Evolutionary conservation across 2,329 filamentous ascomycete species (phyloP).

Genomic region (Tolypocladium guangdongense): DNA sequence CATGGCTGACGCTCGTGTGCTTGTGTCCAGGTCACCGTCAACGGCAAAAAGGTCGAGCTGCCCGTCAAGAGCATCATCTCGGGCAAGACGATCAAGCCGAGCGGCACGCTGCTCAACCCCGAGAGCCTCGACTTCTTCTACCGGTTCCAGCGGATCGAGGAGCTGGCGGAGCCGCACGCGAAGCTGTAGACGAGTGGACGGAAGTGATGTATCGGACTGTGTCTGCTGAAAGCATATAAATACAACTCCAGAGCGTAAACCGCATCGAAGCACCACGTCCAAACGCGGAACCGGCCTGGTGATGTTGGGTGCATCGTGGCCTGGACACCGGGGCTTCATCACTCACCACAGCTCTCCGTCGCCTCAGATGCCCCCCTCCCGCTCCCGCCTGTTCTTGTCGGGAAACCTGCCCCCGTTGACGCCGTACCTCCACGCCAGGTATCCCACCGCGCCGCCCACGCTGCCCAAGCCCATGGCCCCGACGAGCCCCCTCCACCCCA

Average conservation of each 20-base stretch:
- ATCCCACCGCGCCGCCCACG: constrained; percentile 35
- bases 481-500: constrained; percentile 28
- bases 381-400: constrained; percentile 11
- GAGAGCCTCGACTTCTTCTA: constrained; percentile 69
- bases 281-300: not conserved
- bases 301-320: not conserved
- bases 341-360: not conserved
- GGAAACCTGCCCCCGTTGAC: constrained; percentile 31
- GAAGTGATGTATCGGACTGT: not conserved
- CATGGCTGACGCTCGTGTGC: constrained; percentile 6
- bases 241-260: not conserved
- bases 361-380: constrained; percentile 5
- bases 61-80: constrained; percentile 79
- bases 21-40: constrained; percentile 56
- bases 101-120: constrained; percentile 67
- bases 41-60: constrained; percentile 75
- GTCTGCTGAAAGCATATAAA: not conserved
- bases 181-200: constrained; percentile 15
- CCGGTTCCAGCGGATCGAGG: constrained; percentile 43
- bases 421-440: constrained; percentile 39
- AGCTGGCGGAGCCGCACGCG: constrained; percentile 16
- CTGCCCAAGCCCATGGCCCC: constrained; percentile 38
- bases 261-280: not conserved
- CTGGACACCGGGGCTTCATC: not conserved
- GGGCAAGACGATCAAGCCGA: constrained; percentile 61